phyloP scores from a whole-genome alignment of 1,284 basidiomycete genomes.

The Meripilus lineatus region DNA sequence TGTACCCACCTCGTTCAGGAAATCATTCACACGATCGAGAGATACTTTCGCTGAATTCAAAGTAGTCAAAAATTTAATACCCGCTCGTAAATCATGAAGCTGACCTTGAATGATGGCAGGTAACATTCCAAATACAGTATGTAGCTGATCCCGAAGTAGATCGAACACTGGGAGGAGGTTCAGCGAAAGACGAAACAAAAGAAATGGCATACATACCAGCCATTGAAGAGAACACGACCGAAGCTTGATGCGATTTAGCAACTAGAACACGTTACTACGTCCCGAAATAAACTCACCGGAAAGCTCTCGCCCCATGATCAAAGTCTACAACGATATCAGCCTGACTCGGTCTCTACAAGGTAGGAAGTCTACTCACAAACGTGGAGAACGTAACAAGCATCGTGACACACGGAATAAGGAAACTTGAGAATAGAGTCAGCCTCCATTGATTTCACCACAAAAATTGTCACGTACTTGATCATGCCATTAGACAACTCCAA shows the following conservation, averaged over 20 bases:
- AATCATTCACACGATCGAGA: conserved; percentile 40
- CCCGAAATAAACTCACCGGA: conserved; percentile 27
- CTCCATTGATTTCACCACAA: background rate
- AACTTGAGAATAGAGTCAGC: conserved; percentile 32
- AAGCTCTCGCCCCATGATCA: conserved; percentile 27
- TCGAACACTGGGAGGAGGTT: conserved; percentile 29
- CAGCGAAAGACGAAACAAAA: no score
- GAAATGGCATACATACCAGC: conserved; percentile 20
- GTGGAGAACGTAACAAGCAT: conserved; percentile 67
- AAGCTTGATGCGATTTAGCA: conserved; percentile 21
- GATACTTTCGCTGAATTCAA: conserved; percentile 37
- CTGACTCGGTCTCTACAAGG: background rate
- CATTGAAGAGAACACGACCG: conserved; percentile 35
- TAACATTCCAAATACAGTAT: conserved; percentile 26
- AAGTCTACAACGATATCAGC: conserved; percentile 21
- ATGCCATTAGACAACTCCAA: conserved; percentile 33
- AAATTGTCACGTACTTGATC: conserved; percentile 28
- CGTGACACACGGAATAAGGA: conserved; percentile 55
- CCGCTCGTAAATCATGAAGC: conserved; percentile 20
- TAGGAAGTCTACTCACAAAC: conserved; percentile 30
- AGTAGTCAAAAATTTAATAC: no score
- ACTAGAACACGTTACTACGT: conserved; percentile 17
- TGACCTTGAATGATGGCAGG: conserved; percentile 28
- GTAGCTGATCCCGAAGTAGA: conserved; percentile 30
- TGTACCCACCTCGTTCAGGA: conserved; percentile 34